Evolutionary conservation across 345 rosid genomes (phyloP).

Genomic region (Garcia nutans): DNA sequence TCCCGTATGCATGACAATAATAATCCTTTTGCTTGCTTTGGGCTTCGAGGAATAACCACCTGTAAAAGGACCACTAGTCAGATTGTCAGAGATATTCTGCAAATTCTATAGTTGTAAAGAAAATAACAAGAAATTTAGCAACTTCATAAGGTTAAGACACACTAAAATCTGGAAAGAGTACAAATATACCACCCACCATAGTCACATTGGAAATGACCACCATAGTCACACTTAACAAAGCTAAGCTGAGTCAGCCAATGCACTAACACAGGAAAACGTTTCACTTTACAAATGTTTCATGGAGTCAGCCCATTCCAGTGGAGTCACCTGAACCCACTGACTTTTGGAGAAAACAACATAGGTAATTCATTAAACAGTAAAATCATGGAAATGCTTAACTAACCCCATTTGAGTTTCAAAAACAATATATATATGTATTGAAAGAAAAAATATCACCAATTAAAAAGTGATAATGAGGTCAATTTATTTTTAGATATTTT

Average conservation of each 20-base stretch:
- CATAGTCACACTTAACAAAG: neutral
- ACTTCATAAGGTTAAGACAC: neutral
- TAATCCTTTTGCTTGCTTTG: slow-evolving; percentile 82
- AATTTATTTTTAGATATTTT: no score
- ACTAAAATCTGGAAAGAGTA: neutral
- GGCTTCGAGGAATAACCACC: slow-evolving; percentile 93
- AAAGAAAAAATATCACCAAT: no score
- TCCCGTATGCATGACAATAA: slow-evolving; percentile 75
- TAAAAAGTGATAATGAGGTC: no score
- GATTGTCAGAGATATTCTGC: neutral
- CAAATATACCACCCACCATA: neutral
- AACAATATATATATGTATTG: no score
- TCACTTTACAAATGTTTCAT: neutral
- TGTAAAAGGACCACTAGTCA: slow-evolving; percentile 15
- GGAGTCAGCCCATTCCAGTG: neutral
- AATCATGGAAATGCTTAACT: no score
- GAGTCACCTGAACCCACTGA: no score
- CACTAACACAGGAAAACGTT: neutral
- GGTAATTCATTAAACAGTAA: no score
- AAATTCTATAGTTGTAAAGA: neutral
- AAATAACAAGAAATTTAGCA: neutral
- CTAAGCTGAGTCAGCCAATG: neutral
- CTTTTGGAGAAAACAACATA: no score
- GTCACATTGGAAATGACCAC: no score
- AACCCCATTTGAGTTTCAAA: no score